These are phyloP conservation scores for Solioccasus polychromus DNA, from an alignment of 768 basidiomycete species.

Conservation along the genomic window DNA sequence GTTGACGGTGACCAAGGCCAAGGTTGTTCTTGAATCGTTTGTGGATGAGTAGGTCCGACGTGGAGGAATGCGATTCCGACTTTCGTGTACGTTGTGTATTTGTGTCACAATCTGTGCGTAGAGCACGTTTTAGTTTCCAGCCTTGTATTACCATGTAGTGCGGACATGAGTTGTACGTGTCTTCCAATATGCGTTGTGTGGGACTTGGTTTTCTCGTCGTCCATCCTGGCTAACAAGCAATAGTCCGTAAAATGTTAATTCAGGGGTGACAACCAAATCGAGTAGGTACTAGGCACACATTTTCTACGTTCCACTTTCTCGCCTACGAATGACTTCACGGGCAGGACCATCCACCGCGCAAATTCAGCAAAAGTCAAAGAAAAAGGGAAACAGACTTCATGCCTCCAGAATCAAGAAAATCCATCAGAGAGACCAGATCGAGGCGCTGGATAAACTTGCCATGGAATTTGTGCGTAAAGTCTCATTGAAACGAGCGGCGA, in stretches of 20 bases:
- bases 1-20: conserved; percentile 5
- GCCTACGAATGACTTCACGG: conserved; percentile 22
- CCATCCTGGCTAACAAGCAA: too few relatives aligned
- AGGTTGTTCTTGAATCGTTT: conserved; percentile 14
- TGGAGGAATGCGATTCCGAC: too few relatives aligned
- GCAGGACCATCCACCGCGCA: conserved; percentile 16
- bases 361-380: conserved; percentile 15
- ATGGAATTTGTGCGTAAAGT: conserved; percentile 46
- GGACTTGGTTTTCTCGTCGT: too few relatives aligned
- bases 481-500: not conserved
- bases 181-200: too few relatives aligned
- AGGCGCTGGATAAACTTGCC: conserved; percentile 47
- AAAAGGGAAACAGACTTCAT: conserved; percentile 11
- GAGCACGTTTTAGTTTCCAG: too few relatives aligned
- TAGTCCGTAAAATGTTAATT: too few relatives aligned
- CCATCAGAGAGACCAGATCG: conserved; percentile 48
- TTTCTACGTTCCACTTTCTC: too few relatives aligned
- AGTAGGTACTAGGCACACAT: too few relatives aligned
- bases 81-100: too few relatives aligned
- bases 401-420: conserved; percentile 39
- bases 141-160: too few relatives aligned
- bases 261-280: not conserved
- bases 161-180: too few relatives aligned
- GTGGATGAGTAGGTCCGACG: not conserved
- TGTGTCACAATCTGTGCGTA: too few relatives aligned